These are phyloP conservation scores for Fusarium buharicum DNA, from an alignment of 2,329 filamentous ascomycete genomes.

Conservation along the genomic window DNA sequence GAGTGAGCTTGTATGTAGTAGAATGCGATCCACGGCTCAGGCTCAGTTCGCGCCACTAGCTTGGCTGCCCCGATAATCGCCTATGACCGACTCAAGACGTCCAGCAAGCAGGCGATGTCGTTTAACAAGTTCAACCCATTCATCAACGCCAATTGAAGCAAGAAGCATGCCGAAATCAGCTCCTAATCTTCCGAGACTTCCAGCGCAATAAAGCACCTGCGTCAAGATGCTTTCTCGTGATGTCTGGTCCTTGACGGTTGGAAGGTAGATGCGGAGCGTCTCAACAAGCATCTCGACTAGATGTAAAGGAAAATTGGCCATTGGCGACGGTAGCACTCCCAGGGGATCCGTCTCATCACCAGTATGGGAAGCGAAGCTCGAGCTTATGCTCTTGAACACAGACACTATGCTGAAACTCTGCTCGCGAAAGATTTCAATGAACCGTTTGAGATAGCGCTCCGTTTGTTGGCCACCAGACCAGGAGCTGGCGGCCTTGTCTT, in stretches of 20 bases:
- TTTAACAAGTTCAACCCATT: conserved; percentile 91
- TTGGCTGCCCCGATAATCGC: conserved; percentile 55
- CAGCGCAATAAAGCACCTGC: conserved; percentile 92
- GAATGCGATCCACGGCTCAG: conserved; percentile 20
- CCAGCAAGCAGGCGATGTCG: conserved; percentile 88
- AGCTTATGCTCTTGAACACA: conserved; percentile 86
- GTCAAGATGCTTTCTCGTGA: conserved; percentile 89
- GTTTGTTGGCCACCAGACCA: conserved; percentile 88
- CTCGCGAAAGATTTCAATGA: conserved; percentile 96
- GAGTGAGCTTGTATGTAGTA: conserved; percentile 1
- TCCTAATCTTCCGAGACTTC: conserved; percentile 87
- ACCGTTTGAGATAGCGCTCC: conserved; percentile 91
- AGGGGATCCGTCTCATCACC: conserved; percentile 50
- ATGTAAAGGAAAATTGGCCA: conserved; percentile 86
- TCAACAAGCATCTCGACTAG: conserved; percentile 83
- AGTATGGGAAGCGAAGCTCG: conserved; percentile 48
- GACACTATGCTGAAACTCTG: conserved; percentile 96
- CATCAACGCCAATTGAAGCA: conserved; percentile 66
- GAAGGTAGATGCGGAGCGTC: conserved; percentile 79
- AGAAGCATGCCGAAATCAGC: conserved; percentile 93
- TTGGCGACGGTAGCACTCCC: conserved; percentile 75
- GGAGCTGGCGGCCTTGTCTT: conserved; percentile 54
- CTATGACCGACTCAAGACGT: conserved; percentile 75
- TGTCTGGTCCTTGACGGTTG: conserved; percentile 81
- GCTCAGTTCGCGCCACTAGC: conserved; percentile 14